phyloP scores from a whole-genome alignment of 176 grass and related monocot genomes.

The Rhynchospora breviuscula region DNA sequence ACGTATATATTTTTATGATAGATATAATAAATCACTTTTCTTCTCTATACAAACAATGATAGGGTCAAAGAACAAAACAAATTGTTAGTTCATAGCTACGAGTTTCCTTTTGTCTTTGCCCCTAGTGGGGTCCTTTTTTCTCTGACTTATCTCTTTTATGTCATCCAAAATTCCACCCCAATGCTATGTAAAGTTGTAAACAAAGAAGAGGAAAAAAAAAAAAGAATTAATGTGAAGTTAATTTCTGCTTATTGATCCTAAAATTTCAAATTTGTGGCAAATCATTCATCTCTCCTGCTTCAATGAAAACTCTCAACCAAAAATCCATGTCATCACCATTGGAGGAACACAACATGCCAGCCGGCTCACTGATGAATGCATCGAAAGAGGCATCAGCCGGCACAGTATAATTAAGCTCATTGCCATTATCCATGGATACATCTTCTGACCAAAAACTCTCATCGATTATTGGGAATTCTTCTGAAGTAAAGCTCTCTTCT shows the following conservation, averaged over 20 bases:
- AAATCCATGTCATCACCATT: constrained; percentile 56
- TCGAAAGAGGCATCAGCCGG: constrained; percentile 18
- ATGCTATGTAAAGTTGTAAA: constrained; percentile 28
- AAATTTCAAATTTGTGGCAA: constrained; percentile 47
- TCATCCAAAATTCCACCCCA: neutral
- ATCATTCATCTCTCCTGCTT: constrained; percentile 40
- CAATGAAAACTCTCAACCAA: constrained; percentile 74
- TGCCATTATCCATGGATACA: constrained; percentile 45
- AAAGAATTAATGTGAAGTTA: constrained; percentile 20
- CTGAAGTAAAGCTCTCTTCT: constrained; percentile 71
- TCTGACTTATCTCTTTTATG: constrained; percentile 34
- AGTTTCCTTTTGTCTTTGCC: constrained; percentile 29
- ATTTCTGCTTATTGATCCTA: constrained; percentile 19
- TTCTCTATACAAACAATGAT: constrained; percentile 11
- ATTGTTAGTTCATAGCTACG: constrained; percentile 14
- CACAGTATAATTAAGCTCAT: neutral
- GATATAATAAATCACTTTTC: neutral
- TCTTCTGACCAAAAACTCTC: constrained; percentile 87
- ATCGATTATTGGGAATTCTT: constrained; percentile 69
- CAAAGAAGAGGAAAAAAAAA: constrained; percentile 25
- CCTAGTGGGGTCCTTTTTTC: constrained; percentile 25
- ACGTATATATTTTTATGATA: neutral
- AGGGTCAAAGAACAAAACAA: constrained; percentile 27
- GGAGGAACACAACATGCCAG: neutral
- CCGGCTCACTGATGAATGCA: neutral